phyloP scores from a whole-genome alignment of 2,329 filamentous ascomycete species.

The Exophiala bonariae region DNA sequence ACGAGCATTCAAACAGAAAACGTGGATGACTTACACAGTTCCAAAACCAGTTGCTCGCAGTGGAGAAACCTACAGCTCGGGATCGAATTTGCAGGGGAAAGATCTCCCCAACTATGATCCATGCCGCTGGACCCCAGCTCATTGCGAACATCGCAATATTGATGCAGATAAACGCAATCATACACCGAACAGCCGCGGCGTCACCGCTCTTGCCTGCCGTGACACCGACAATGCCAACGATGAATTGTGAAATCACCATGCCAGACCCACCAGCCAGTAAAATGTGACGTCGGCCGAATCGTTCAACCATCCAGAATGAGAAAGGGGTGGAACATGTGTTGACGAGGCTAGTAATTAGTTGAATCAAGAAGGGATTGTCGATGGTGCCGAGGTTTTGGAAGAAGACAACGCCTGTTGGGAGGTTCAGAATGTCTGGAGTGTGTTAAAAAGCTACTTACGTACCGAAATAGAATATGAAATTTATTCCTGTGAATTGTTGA shows the following conservation, averaged over 20 bases:
- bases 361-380: conserved; percentile 51
- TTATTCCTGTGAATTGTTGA: conserved; percentile 49
- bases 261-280: conserved; percentile 54
- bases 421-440: not conserved
- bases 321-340: conserved; percentile 54
- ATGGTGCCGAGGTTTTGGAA: not conserved
- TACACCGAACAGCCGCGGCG: conserved; percentile 23
- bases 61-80: conserved; percentile 36
- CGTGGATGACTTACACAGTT: conserved; percentile 38
- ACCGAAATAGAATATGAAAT: conserved; percentile 54
- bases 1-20: conserved; percentile 29
- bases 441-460: conserved; percentile 58
- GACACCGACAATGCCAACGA: conserved; percentile 49
- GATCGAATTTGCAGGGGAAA: conserved; percentile 40
- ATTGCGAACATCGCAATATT: conserved; percentile 90
- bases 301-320: conserved; percentile 56
- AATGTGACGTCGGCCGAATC: conserved; percentile 52
- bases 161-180: conserved; percentile 74
- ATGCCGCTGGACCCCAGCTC: conserved; percentile 72
- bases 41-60: conserved; percentile 37
- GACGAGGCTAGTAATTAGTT: conserved; percentile 53
- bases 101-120: conserved; percentile 45
- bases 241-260: conserved; percentile 55
- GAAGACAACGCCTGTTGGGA: not conserved
- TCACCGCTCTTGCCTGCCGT: conserved; percentile 37